phyloP scores from a whole-genome alignment of 495 filamentous ascomycete species.

The Aspergillus conjunctus region DNA sequence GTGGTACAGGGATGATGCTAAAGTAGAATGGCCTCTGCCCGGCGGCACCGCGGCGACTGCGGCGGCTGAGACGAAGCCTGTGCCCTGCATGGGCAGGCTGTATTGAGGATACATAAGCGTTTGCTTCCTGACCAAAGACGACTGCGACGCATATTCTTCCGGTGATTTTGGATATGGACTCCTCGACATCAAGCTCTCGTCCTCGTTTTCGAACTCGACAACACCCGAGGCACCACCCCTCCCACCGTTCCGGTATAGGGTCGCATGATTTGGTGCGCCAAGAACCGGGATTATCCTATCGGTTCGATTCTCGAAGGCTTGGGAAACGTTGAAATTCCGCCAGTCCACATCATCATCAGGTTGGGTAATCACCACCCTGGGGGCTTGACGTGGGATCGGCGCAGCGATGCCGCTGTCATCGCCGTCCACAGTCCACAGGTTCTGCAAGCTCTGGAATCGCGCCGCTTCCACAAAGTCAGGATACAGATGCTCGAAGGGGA shows the following conservation, averaged over 20 bases:
- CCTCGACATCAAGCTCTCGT: background rate
- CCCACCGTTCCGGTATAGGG: background rate
- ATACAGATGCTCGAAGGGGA: background rate
- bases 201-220: background rate
- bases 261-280: constrained; percentile 7
- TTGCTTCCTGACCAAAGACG: too few relatives aligned
- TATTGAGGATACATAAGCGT: too few relatives aligned
- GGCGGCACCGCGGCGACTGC: background rate
- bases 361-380: constrained; percentile 16
- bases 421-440: background rate
- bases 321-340: constrained; percentile 11
- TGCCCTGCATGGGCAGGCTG: too few relatives aligned
- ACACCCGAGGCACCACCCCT: background rate
- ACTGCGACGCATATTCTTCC: too few relatives aligned
- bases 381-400: constrained; percentile 13
- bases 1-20: background rate
- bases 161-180: background rate
- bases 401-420: constrained; percentile 11
- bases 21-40: background rate
- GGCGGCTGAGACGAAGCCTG: background rate
- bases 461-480: constrained; percentile 3
- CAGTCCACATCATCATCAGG: constrained; percentile 5
- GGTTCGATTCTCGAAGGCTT: background rate
- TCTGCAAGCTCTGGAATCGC: background rate
- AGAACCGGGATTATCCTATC: constrained; percentile 7